phyloP scores from a whole-genome alignment of 352 stramenopile species.

The Plasmopara muralis region DNA sequence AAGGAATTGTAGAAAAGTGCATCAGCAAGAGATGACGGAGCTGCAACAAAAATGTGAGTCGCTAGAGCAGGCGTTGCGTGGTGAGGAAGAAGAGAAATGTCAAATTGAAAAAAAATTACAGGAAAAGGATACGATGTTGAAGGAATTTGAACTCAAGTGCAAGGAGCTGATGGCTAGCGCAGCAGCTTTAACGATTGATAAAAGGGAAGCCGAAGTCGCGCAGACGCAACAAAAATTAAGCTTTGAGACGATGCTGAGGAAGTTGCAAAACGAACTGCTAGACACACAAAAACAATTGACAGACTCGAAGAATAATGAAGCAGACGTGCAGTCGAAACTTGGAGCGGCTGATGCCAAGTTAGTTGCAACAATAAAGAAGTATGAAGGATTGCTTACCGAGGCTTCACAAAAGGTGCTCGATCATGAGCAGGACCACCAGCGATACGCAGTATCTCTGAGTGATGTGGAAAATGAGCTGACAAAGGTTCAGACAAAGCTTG shows the following conservation, averaged over 20 bases:
- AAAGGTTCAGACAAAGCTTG: constrained; percentile 5
- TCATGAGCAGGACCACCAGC: constrained; percentile 7
- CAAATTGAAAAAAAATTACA: background rate
- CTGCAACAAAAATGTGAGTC: constrained; percentile 10
- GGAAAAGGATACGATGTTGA: constrained; percentile 4
- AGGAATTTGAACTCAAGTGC: constrained; percentile 10
- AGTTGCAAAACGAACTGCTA: constrained; percentile 4
- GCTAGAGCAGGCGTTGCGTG: constrained; percentile 12
- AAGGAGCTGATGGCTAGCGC: constrained; percentile 4
- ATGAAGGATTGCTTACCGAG: constrained; percentile 1
- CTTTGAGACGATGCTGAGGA: background rate
- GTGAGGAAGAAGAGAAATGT: constrained; percentile 6
- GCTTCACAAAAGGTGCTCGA: constrained; percentile 8
- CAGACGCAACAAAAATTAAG: constrained; percentile 1
- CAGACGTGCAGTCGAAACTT: constrained; percentile 6
- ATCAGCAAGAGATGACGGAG: constrained; percentile 5
- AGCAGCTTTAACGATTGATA: constrained; percentile 4
- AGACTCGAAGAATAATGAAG: constrained; percentile 3
- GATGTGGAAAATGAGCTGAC: constrained; percentile 6
- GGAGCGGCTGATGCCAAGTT: constrained; percentile 4
- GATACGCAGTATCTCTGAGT: background rate
- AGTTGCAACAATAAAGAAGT: background rate
- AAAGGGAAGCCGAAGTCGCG: background rate
- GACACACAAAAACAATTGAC: constrained; percentile 3
- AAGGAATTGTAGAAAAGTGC: constrained; percentile 1